Percentiles rank a stretch among this genome's conserved stretches.
These are phyloP conservation scores for Phytopythium delawarense DNA, from an alignment of 352 stramenopile species.

Conservation along the genomic window DNA sequence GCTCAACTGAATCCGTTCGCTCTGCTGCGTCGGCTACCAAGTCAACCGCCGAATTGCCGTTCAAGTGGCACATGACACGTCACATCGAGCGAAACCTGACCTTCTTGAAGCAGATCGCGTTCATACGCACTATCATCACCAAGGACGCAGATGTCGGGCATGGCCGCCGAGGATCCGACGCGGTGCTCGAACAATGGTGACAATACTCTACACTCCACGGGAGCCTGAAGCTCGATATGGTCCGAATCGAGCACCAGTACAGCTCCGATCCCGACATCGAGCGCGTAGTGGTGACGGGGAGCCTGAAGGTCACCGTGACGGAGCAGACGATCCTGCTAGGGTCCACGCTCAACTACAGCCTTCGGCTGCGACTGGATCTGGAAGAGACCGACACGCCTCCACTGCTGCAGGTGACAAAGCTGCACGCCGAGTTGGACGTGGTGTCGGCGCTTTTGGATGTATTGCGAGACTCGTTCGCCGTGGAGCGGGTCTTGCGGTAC, in stretches of 20 bases:
- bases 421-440: background rate
- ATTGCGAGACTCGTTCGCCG: background rate
- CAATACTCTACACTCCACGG: slow-evolving; percentile 19
- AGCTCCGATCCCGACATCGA: background rate
- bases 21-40: background rate
- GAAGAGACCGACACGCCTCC: background rate
- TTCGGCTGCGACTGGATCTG: background rate
- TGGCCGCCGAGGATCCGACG: slow-evolving; percentile 8
- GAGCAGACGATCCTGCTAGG: background rate
- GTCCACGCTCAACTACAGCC: background rate
- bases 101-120: slow-evolving; percentile 10
- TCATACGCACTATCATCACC: slow-evolving; percentile 16
- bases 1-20: background rate
- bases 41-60: no score
- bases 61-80: background rate
- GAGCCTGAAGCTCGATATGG: slow-evolving; percentile 20
- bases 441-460: background rate
- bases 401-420: background rate
- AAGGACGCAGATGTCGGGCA: slow-evolving; percentile 16
- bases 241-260: slow-evolving; percentile 16
- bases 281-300: background rate
- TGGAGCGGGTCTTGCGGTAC: background rate
- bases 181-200: slow-evolving; percentile 23
- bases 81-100: background rate
- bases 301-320: background rate